A percentile compares a stretch with the other conserved stretches of the same genome.
Conservation (phyloP, 306 rosid genomes). For the Ormosia emarginata region DNA sequence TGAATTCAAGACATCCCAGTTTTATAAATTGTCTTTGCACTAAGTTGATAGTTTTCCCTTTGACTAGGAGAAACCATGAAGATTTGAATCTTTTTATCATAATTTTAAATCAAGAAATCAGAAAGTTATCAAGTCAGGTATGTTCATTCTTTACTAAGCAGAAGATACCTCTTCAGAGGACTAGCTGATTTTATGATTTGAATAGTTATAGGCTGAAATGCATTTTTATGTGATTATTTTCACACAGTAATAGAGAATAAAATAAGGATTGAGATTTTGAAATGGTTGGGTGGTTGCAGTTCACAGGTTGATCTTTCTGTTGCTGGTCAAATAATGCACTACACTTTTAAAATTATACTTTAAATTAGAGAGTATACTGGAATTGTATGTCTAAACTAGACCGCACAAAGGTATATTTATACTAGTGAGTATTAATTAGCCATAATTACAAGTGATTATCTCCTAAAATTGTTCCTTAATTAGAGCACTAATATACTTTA, state of each 20-base stretch:
- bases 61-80: constrained; percentile 81
- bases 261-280: not conserved
- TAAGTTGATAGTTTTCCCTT: not conserved
- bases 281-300: not conserved
- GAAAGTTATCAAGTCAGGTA: constrained; percentile 87
- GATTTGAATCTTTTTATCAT: constrained; percentile 71
- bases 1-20: constrained; percentile 2
- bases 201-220: not conserved
- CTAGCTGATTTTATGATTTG: constrained; percentile 9
- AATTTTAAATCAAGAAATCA: constrained; percentile 90
- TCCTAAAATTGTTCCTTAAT: not conserved
- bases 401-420: not conserved
- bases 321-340: not conserved
- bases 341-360: not conserved
- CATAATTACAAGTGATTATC: not conserved
- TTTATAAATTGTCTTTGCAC: not conserved
- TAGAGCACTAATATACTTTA: not conserved
- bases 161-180: constrained; percentile 1
- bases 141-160: constrained; percentile 20
- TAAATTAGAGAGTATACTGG: not conserved
- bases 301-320: constrained; percentile 1
- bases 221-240: not conserved
- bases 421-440: not conserved
- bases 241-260: not conserved
- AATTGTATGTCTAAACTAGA: not conserved